Evolutionary conservation across 768 basidiomycete species (phyloP).

Genomic region (Fibroporia radiculosa): DNA sequence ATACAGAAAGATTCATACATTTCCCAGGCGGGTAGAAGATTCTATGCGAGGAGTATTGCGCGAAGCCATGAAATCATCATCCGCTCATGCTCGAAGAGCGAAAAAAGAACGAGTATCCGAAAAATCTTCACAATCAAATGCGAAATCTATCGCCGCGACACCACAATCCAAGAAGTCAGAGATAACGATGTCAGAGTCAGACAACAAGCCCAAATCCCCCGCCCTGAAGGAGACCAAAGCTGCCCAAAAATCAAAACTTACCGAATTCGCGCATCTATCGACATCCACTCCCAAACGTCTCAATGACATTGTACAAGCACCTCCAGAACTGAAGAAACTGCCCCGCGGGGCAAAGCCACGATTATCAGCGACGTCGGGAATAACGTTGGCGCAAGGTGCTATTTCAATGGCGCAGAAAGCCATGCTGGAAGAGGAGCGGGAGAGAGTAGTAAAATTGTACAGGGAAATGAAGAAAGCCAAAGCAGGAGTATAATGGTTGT

Average conservation of each 20-base stretch:
- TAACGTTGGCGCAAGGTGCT: conserved; percentile 33
- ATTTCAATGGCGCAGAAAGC: conserved; percentile 69
- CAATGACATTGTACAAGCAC: conserved; percentile 64
- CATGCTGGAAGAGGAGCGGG: conserved; percentile 72
- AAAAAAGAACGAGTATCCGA: conserved; percentile 33
- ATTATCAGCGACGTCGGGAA: conserved; percentile 3
- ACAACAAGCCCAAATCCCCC: too few species aligned
- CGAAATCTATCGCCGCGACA: too few species aligned
- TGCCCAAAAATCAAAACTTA: conserved; percentile 12
- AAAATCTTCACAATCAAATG: too few species aligned
- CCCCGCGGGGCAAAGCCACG: conserved; percentile 37
- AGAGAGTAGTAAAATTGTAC: conserved; percentile 59
- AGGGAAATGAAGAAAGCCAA: conserved; percentile 57
- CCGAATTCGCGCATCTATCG: conserved; percentile 43
- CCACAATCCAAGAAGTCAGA: conserved; percentile 15
- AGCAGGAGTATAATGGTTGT: conserved; percentile 15
- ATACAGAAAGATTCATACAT: conserved; percentile 4
- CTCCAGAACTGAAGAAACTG: conserved; percentile 51
- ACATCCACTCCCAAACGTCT: conserved; percentile 56
- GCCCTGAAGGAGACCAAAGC: neutral
- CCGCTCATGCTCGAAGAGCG: conserved; percentile 39
- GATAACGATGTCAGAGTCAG: conserved; percentile 1
- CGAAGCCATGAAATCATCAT: conserved; percentile 51
- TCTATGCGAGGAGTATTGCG: conserved; percentile 60
- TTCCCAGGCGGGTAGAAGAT: conserved; percentile 60